Evolutionary conservation across 441 rosid species (phyloP).

Genomic region (Croton laevigatus): DNA sequence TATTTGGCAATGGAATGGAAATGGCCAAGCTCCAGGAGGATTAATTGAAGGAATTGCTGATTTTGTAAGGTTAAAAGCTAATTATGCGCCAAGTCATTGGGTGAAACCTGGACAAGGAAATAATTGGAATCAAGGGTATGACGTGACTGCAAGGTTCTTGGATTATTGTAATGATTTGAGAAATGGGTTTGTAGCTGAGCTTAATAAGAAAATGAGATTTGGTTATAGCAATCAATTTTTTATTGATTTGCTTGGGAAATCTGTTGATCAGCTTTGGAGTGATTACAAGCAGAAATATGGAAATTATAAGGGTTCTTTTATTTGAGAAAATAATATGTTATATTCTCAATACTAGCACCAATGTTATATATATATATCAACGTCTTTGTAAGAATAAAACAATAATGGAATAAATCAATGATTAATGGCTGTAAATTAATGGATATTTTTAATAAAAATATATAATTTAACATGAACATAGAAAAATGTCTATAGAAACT

Average conservation of each 20-base stretch:
- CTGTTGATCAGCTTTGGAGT: slow-evolving; percentile 40
- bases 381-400: too few relatives aligned
- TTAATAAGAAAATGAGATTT: slow-evolving; percentile 43
- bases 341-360: too few relatives aligned
- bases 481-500: too few relatives aligned
- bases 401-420: too few relatives aligned
- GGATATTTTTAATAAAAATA: too few relatives aligned
- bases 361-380: too few relatives aligned
- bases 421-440: too few relatives aligned
- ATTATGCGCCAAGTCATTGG: slow-evolving; percentile 39
- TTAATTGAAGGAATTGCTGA: slow-evolving; percentile 47
- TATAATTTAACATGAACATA: too few relatives aligned
- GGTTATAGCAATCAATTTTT: slow-evolving; percentile 36
- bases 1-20: slow-evolving; percentile 46
- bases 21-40: slow-evolving; percentile 32
- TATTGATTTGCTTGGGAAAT: slow-evolving; percentile 37
- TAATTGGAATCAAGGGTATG: slow-evolving; percentile 50
- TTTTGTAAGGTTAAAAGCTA: slow-evolving; percentile 44
- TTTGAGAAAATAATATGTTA: too few relatives aligned
- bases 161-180: slow-evolving; percentile 38
- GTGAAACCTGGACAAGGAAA: slow-evolving; percentile 41
- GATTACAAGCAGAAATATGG: slow-evolving; percentile 44
- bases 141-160: slow-evolving; percentile 46
- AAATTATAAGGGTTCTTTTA: too few relatives aligned
- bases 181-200: slow-evolving; percentile 44